phyloP scores from a whole-genome alignment of 148 eudicot species.

The Diospyros lotus region DNA sequence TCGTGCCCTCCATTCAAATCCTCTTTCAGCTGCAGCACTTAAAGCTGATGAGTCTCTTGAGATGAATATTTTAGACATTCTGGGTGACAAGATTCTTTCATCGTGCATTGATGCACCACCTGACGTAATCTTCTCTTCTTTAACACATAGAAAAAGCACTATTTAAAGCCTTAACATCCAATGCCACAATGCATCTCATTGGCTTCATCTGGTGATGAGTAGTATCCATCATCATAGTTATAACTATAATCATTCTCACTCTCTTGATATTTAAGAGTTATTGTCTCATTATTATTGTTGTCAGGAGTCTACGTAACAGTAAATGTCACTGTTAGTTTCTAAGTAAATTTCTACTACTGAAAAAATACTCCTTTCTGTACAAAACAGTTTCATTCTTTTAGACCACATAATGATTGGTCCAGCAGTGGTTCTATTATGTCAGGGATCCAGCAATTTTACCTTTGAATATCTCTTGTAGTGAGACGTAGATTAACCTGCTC shows the following conservation, averaged over 20 bases:
- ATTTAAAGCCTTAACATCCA: not conserved
- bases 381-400: not conserved
- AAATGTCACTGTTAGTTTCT: not conserved
- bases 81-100: conserved; percentile 82
- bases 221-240: not conserved
- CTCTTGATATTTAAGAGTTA: not conserved
- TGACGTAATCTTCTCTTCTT: conserved; percentile 55
- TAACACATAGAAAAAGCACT: conserved; percentile 6
- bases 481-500: not conserved
- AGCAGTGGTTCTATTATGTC: not conserved
- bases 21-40: conserved; percentile 44
- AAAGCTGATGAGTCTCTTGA: conserved; percentile 77
- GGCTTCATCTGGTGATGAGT: not conserved
- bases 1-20: conserved; percentile 76
- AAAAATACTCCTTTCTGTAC: not conserved
- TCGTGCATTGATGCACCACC: conserved; percentile 64
- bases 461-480: not conserved
- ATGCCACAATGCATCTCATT: not conserved
- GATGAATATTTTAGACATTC: conserved; percentile 64
- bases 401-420: not conserved
- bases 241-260: not conserved
- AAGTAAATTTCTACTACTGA: no score
- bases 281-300: not conserved
- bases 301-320: not conserved
- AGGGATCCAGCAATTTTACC: not conserved